phyloP scores from a whole-genome alignment of 192 early-diverging fungal genomes.

The Funneliformis geosporum region DNA sequence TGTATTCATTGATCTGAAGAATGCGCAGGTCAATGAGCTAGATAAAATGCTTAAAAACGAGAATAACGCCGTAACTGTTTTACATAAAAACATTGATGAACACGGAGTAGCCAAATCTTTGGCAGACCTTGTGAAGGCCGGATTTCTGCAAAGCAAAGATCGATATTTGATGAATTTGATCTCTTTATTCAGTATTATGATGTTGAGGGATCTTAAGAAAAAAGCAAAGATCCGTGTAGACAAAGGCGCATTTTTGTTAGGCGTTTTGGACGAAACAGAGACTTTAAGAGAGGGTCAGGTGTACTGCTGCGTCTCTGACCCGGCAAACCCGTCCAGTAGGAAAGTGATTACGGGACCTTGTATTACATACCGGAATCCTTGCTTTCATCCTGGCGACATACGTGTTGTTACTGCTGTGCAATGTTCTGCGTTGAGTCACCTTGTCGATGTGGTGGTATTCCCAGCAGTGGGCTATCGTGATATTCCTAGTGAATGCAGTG shows the following conservation, averaged over 20 bases:
- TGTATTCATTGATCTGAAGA: conserved; percentile 54
- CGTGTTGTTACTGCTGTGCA: conserved; percentile 60
- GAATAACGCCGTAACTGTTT: conserved; percentile 38
- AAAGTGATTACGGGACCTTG: conserved; percentile 44
- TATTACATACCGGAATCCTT: conserved; percentile 58
- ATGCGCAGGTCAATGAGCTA: conserved; percentile 42
- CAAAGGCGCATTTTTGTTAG: conserved; percentile 55
- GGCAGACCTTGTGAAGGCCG: conserved; percentile 47
- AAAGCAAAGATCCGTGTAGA: conserved; percentile 57
- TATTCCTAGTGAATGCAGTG: conserved; percentile 74
- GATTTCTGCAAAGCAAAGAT: conserved; percentile 48
- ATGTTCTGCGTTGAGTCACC: conserved; percentile 45
- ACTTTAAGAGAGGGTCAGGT: conserved; percentile 49
- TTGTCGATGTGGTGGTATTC: conserved; percentile 76
- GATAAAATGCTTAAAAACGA: conserved; percentile 43
- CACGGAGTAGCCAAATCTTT: conserved; percentile 44
- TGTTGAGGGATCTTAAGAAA: conserved; percentile 51
- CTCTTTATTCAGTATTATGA: conserved; percentile 44
- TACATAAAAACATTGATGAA: conserved; percentile 49
- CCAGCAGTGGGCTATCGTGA: conserved; percentile 64
- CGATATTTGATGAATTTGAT: conserved; percentile 49
- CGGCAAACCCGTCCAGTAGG: conserved; percentile 18
- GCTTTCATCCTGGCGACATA: conserved; percentile 70
- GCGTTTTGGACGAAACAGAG: conserved; percentile 56
- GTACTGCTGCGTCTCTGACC: conserved; percentile 50